These are phyloP conservation scores for Pyrus pyrifolia DNA, from an alignment of 306 rosid species.

Conservation along the genomic window DNA sequence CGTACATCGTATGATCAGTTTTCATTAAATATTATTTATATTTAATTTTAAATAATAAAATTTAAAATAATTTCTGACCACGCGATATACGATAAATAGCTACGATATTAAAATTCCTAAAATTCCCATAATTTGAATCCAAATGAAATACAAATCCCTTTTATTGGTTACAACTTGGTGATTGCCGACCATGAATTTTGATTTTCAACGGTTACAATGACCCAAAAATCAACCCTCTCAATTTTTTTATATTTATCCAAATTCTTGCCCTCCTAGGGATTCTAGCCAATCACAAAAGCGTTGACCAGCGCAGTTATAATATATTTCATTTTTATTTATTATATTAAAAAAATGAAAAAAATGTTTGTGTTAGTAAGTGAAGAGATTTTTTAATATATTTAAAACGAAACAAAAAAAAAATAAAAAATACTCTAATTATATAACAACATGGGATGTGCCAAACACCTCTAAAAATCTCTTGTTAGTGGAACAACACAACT, in stretches of 20 bases:
- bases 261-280: not conserved
- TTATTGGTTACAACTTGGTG: not conserved
- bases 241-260: not conserved
- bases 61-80: too few species aligned
- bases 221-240: not conserved
- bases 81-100: too few species aligned
- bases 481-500: constrained; percentile 21
- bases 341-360: not conserved
- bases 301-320: constrained; percentile 25
- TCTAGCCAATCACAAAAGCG: constrained; percentile 31
- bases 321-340: not conserved
- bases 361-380: constrained; percentile 1
- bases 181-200: not conserved
- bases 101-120: accelerated
- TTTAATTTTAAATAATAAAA: too few species aligned
- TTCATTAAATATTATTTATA: too few species aligned
- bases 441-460: too few species aligned
- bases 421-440: too few species aligned
- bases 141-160: too few species aligned
- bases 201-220: not conserved
- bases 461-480: too few species aligned
- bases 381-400: too few species aligned
- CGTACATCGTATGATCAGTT: too few species aligned
- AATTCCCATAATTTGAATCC: too few species aligned
- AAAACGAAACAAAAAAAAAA: accelerated